Evolutionary conservation across 345 rosid species (phyloP).

Genomic region (Populus nigra): DNA sequence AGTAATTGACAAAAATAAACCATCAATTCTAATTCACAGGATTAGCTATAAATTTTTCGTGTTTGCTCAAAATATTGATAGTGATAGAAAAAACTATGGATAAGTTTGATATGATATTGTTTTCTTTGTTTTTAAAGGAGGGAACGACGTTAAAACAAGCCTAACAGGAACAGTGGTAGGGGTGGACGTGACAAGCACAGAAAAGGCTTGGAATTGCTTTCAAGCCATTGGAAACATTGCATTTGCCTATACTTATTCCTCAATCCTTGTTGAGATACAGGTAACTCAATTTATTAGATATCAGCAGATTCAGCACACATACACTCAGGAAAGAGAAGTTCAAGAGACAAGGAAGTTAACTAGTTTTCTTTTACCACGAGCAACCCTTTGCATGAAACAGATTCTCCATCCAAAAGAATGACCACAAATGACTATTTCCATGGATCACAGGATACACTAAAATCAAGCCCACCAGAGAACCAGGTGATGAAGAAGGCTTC

Average conservation of each 20-base stretch:
- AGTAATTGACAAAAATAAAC: not conserved
- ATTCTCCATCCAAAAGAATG: not conserved
- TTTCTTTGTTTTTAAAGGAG: not conserved
- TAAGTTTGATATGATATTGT: not conserved
- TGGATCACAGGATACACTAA: constrained; percentile 12
- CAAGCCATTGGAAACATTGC: constrained; percentile 25
- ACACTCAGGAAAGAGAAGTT: no score
- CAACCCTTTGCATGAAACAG: not conserved
- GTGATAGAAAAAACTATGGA: not conserved
- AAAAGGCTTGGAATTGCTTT: constrained; percentile 27
- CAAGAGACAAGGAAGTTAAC: no score
- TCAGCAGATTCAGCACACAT: not conserved
- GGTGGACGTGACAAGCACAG: constrained; percentile 29
- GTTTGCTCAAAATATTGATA: no score
- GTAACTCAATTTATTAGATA: not conserved
- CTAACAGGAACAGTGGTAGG: constrained; percentile 37
- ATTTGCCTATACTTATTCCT: constrained; percentile 19
- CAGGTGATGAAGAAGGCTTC: constrained; percentile 16
- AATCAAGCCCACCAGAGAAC: constrained; percentile 5
- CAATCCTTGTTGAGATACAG: constrained; percentile 22
- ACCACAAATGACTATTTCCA: not conserved
- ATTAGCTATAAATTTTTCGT: no score
- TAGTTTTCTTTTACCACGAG: not conserved
- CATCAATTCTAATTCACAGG: no score
- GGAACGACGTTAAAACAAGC: constrained; percentile 35